Conservation (phyloP, 495 filamentous ascomycete species). For the Staphylotrichum longicolle region DNA sequence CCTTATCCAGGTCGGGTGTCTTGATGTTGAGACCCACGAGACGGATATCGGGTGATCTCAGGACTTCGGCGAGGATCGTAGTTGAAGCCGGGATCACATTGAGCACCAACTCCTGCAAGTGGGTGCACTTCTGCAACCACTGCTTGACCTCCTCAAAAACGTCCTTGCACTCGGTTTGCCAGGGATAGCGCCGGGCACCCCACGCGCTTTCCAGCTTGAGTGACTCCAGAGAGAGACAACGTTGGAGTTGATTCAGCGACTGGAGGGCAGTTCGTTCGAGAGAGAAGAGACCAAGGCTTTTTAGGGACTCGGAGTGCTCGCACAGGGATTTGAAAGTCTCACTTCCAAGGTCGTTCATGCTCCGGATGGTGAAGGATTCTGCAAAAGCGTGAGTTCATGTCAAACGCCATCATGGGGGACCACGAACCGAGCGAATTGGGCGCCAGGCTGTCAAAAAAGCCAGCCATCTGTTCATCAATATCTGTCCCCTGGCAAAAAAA, state of each 20-base stretch:
- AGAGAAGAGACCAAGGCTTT: slow-evolving; percentile 52
- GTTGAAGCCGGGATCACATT: slow-evolving; percentile 50
- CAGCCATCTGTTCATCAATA: slow-evolving; percentile 54
- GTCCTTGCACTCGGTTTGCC: slow-evolving; percentile 48
- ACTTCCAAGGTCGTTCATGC: slow-evolving; percentile 48
- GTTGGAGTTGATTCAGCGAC: slow-evolving; percentile 50
- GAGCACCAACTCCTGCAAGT: slow-evolving; percentile 52
- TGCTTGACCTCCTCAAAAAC: slow-evolving; percentile 50
- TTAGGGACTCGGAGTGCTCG: slow-evolving; percentile 56
- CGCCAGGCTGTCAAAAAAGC: slow-evolving; percentile 56
- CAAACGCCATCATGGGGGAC: neutral
- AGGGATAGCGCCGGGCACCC: slow-evolving; percentile 18
- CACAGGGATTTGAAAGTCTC: slow-evolving; percentile 59
- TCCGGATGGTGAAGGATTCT: slow-evolving; percentile 56
- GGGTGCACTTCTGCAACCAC: slow-evolving; percentile 57
- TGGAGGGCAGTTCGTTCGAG: slow-evolving; percentile 48
- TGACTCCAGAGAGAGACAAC: slow-evolving; percentile 52
- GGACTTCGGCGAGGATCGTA: slow-evolving; percentile 51
- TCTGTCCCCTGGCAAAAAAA: slow-evolving; percentile 44
- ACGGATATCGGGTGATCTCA: slow-evolving; percentile 35
- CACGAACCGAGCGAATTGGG: slow-evolving; percentile 53
- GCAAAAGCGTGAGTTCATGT: too few relatives aligned
- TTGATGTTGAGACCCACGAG: slow-evolving; percentile 29
- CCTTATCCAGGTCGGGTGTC: slow-evolving; percentile 17
- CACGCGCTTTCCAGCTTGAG: slow-evolving; percentile 10